Evolutionary conservation across 768 basidiomycete genomes (phyloP), one percentile per base, ranked within the genome.

Genomic region (Trichaptum fuscoviolaceum): DNA sequence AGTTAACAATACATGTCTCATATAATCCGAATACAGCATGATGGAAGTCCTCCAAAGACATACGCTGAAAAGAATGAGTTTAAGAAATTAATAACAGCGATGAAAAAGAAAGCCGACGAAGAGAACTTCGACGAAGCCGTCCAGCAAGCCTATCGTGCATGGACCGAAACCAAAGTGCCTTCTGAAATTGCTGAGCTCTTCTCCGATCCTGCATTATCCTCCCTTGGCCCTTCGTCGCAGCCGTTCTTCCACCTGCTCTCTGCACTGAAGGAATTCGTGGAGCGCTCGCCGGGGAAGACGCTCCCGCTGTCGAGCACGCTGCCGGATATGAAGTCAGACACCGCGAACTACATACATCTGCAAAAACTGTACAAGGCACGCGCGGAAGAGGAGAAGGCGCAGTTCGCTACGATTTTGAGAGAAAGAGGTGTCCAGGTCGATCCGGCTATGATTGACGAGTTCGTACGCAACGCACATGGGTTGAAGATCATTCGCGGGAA

Each of bases 81-180:
- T 82, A 95, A 95, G 73, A 78, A 83, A 35, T 65, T 64, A 2
- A 78, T 99, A 58, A 76, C 80, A n/a, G 78, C 78, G 0, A 85
- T 89, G 81, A 87, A 88, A 71, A 73, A 84, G 66, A 94, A 93
- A 71, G 70, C 77, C 0, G 97, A 99, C 73, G 95, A 99, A 73
- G 97, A 99, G 81, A 99, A 99, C 77, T 95, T 95, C 73, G 96
- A 97, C 67, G 96, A 99, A 76, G 96, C 96, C 1, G 85, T 91
- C 72, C 83, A 90, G 7, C 92, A 97, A 74, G 93, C 91, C 0
- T 96, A 92, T 75, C 87, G 92, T 27, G 85, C 85, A 65, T 95
- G 88, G 88, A 85, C 85, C 0, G 79, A 79, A 64, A 84, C 84
- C 24, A 79, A 85, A 83, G 82, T 96, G 3, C 93, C 94, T 1